Conservation (phyloP, 768 basidiomycete species). For the Phanerochaete carnosa region DNA sequence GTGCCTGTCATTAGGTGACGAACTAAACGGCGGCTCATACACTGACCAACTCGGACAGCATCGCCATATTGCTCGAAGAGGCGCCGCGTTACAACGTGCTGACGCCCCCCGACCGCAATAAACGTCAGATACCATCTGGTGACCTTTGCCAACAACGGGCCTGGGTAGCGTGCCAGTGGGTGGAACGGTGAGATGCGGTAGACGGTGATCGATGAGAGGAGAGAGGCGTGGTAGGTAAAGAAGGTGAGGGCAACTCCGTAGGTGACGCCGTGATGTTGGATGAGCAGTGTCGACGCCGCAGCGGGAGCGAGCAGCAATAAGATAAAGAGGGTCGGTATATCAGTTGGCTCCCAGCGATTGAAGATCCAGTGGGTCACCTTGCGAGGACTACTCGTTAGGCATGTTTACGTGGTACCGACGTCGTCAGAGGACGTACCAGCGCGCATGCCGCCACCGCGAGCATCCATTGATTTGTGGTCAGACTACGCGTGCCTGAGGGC, state of each 20-base stretch:
- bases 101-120: slow-evolving; percentile 12
- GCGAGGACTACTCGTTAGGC: no score
- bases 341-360: not conserved
- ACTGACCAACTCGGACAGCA: slow-evolving; percentile 22
- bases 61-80: slow-evolving; percentile 23
- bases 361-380: no score
- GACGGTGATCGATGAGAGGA: slow-evolving; percentile 13
- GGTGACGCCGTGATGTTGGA: not conserved
- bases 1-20: no score
- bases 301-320: not conserved
- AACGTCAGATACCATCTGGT: slow-evolving; percentile 14
- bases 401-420: no score
- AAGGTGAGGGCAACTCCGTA: not conserved
- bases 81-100: slow-evolving; percentile 10
- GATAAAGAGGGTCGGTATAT: no score
- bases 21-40: no score
- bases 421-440: no score
- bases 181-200: slow-evolving; percentile 27
- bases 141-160: slow-evolving; percentile 17
- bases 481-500: no score
- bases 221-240: not conserved
- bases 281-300: not conserved
- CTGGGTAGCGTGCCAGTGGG: slow-evolving; percentile 23
- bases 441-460: no score
- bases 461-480: no score